These are phyloP conservation scores for Sindora glabra DNA, from an alignment of 306 rosid genomes.

Conservation along the genomic window DNA sequence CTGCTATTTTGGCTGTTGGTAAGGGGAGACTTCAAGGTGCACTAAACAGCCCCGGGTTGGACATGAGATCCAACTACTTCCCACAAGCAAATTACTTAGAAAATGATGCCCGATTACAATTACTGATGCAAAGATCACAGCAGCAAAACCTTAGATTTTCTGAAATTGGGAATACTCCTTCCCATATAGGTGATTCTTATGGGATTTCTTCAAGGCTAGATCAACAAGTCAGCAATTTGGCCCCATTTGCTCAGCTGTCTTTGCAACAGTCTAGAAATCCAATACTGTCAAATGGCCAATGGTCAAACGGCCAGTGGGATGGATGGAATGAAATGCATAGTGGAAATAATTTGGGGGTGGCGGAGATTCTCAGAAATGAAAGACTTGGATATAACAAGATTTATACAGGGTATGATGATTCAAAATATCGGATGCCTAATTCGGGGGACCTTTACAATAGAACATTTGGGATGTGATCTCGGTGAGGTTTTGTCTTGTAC, in stretches of 20 bases:
- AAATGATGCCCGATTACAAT: constrained; percentile 70
- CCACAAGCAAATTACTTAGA: constrained; percentile 54
- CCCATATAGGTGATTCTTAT: constrained; percentile 64
- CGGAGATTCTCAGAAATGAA: constrained; percentile 74
- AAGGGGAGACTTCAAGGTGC: constrained; percentile 72
- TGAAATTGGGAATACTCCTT: constrained; percentile 46
- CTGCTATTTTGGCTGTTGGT: constrained; percentile 90
- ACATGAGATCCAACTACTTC: constrained; percentile 52
- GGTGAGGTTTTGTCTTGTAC: constrained; percentile 8
- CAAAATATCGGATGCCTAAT: constrained; percentile 74
- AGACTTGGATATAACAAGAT: constrained; percentile 64
- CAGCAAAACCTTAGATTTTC: constrained; percentile 64
- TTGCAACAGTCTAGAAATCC: constrained; percentile 67
- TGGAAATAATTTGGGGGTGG: constrained; percentile 48
- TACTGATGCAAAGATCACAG: constrained; percentile 76
- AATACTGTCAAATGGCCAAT: constrained; percentile 58
- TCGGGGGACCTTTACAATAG: constrained; percentile 71
- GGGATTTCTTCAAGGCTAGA: constrained; percentile 69
- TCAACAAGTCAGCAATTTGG: constrained; percentile 55
- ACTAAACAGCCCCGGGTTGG: constrained; percentile 41
- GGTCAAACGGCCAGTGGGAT: constrained; percentile 79
- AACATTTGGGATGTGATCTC: constrained; percentile 70
- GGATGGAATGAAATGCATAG: constrained; percentile 73
- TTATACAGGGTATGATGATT: constrained; percentile 69
- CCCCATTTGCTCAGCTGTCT: constrained; percentile 68